Conservation (phyloP, 805 yeast species). For the Sugiyamaella smithiae region DNA sequence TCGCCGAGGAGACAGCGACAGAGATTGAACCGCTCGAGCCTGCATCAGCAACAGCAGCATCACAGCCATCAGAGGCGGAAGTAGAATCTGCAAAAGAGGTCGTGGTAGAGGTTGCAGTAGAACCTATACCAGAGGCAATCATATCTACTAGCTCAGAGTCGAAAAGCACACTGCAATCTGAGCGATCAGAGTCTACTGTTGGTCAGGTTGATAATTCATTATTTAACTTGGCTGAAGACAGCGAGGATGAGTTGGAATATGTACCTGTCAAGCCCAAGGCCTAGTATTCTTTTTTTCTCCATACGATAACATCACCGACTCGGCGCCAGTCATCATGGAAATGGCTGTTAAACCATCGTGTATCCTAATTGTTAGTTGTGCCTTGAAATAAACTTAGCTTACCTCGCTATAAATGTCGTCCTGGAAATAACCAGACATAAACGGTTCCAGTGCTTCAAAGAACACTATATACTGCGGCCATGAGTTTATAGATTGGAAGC, state of each 20-base stretch:
- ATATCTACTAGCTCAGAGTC: too few relatives aligned
- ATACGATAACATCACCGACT: constrained; percentile 72
- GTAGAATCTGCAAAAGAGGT: background rate
- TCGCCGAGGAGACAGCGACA: constrained; percentile 11
- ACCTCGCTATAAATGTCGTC: constrained; percentile 5
- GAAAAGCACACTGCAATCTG: too few relatives aligned
- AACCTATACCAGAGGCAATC: too few relatives aligned
- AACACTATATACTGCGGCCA: constrained; percentile 78
- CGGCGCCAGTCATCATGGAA: constrained; percentile 87
- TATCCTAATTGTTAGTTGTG: constrained; percentile 29
- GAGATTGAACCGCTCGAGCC: constrained; percentile 4
- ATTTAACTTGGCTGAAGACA: constrained; percentile 1
- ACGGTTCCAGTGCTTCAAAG: constrained; percentile 60
- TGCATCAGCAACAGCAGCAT: background rate
- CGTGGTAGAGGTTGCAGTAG: too few relatives aligned
- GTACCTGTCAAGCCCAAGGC: background rate
- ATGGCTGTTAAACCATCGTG: constrained; percentile 69
- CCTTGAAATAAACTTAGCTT: background rate
- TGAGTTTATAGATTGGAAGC: constrained; percentile 24
- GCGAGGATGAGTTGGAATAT: background rate
- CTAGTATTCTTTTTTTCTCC: background rate
- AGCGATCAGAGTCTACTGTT: too few relatives aligned
- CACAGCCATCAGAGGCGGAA: too few relatives aligned
- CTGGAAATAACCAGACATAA: constrained; percentile 29
- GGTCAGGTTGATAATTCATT: too few relatives aligned